Evolutionary conservation across 768 basidiomycete species (phyloP).

Genomic region (Mycena vulgaris): DNA sequence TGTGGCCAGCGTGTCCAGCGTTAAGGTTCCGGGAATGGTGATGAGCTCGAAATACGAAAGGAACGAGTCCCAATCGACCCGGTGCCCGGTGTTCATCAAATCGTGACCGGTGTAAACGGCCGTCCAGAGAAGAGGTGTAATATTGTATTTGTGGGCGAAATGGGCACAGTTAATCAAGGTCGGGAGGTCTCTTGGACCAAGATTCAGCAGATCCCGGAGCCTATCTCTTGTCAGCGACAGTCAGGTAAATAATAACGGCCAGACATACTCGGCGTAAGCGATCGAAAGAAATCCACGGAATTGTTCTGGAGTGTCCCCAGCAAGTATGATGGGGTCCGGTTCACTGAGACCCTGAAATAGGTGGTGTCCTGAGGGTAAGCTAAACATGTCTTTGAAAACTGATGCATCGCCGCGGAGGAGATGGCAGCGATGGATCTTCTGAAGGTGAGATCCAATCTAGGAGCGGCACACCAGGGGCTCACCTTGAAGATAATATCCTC

Average conservation of each 20-base stretch:
- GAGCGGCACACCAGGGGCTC: neutral
- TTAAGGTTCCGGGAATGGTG: neutral
- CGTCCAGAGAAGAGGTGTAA: neutral
- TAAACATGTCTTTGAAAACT: neutral
- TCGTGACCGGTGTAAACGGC: neutral
- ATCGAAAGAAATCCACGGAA: neutral
- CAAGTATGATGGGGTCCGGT: neutral
- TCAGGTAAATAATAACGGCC: neutral
- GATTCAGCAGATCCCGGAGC: neutral
- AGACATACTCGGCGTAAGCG: constrained; percentile 8
- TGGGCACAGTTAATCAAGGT: constrained; percentile 6
- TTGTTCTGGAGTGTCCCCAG: neutral
- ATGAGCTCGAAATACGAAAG: neutral
- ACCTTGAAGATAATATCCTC: neutral
- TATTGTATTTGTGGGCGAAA: constrained; percentile 12
- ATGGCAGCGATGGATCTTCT: constrained; percentile 12
- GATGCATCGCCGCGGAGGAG: neutral
- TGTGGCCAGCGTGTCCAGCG: neutral
- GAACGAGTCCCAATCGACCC: neutral
- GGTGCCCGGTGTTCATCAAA: neutral
- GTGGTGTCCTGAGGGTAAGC: neutral
- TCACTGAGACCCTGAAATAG: neutral
- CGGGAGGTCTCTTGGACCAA: neutral
- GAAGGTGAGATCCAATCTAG: neutral
- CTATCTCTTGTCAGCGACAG: neutral